A percentile compares a stretch with the other conserved stretches of the same genome.
Evolutionary conservation across 2,329 filamentous ascomycete genomes (phyloP).

Genomic region (Scopulariopsis brevicaulis): DNA sequence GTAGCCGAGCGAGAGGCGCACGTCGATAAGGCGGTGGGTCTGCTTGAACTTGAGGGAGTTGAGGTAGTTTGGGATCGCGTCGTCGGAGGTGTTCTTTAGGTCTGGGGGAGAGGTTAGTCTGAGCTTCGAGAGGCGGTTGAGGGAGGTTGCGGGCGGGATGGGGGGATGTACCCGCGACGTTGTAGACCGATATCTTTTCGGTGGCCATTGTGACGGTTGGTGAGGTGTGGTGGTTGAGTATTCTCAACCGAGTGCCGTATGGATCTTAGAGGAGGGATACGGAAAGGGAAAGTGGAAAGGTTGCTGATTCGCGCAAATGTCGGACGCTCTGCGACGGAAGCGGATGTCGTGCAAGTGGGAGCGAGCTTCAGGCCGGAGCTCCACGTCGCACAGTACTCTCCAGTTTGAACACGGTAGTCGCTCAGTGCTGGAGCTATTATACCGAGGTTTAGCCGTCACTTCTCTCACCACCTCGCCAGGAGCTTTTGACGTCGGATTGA

Average conservation of each 20-base stretch:
- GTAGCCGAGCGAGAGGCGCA: conserved; percentile 77
- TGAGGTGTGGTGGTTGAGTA: not conserved
- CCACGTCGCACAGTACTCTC: conserved; percentile 5
- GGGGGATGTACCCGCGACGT: conserved; percentile 17
- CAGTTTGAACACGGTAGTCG: not conserved
- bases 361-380: conserved; percentile 2
- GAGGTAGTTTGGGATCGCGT: conserved; percentile 88
- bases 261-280: not conserved
- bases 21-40: conserved; percentile 68
- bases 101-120: conserved; percentile 38
- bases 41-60: conserved; percentile 78
- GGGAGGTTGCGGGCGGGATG: not conserved
- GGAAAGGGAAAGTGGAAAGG: not conserved
- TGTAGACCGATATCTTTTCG: conserved; percentile 56
- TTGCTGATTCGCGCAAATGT: not conserved
- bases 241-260: not conserved
- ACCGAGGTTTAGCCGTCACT: not conserved
- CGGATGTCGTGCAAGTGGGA: not conserved
- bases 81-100: conserved; percentile 93
- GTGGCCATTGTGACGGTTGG: conserved; percentile 25
- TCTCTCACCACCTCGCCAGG: not conserved
- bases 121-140: not conserved
- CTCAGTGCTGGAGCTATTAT: not conserved
- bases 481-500: conserved; percentile 1
- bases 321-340: not conserved